Percentiles rank a stretch among this genome's conserved stretches.
phyloP scores from a whole-genome alignment of 2,329 filamentous ascomycete genomes.

The Trichoderma oligosporum region DNA sequence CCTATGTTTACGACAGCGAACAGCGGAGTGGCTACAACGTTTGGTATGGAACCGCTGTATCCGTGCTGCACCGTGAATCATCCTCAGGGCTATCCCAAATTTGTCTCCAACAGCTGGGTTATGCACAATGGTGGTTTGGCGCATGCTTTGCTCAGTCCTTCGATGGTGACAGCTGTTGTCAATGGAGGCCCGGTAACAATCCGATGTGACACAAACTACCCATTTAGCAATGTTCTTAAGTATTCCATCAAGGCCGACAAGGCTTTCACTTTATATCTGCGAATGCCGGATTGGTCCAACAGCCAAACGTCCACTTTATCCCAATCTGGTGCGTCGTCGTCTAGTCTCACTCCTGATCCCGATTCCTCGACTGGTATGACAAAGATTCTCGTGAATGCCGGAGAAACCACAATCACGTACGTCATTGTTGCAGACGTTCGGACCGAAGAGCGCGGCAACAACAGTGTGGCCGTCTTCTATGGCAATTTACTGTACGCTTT shows the following conservation, averaged over 20 bases:
- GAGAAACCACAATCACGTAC: conserved; percentile 23
- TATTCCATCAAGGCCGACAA: conserved; percentile 29
- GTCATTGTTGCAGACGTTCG: conserved; percentile 23
- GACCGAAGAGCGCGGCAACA: conserved; percentile 27
- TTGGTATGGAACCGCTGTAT: conserved; percentile 48
- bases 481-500: conserved; percentile 43
- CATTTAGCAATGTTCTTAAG: conserved; percentile 28
- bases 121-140: conserved; percentile 43
- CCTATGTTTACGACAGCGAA: conserved; percentile 47
- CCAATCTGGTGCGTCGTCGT: conserved; percentile 6
- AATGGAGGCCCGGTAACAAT: conserved; percentile 36
- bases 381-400: conserved; percentile 23
- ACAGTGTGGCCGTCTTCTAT: conserved; percentile 42
- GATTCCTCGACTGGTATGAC: conserved; percentile 24
- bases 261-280: conserved; percentile 29
- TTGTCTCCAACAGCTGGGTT: conserved; percentile 46
- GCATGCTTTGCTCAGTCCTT: conserved; percentile 49
- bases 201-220: conserved; percentile 48
- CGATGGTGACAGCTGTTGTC: conserved; percentile 38
- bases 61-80: conserved; percentile 59
- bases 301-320: conserved; percentile 9
- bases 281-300: conserved; percentile 29
- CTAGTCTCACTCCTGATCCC: conserved; percentile 8
- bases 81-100: conserved; percentile 55
- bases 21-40: conserved; percentile 38